Base-by-base conservation (phyloP, 495 filamentous ascomycete species). In the Penicillium argentinense region DNA sequence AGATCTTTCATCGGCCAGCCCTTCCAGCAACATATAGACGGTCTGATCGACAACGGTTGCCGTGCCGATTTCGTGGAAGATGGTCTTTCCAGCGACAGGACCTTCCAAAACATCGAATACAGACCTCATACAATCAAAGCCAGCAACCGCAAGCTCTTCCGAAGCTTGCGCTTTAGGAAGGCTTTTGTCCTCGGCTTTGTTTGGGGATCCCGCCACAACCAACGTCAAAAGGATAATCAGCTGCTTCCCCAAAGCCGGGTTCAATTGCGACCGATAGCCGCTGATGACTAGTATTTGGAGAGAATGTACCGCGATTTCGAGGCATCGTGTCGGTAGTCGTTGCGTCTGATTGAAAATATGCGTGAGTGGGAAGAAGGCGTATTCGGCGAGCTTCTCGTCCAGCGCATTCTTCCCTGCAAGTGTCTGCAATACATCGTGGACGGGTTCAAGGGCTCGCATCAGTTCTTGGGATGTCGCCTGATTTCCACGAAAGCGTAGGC, bases 331-430 rank as follows among this genome's bases (percentile, higher is more conserved):
- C 5, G 95, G 80, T 24, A 91, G 75, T 22, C 75, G 74, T 50
- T 90, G 81, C 39, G 84, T 84, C 39, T 82, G 77, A 44, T 87
- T 84, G 53, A 99, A 85, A 38, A 97, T 82, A 49, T 95, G 86
- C 2, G 88, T 89, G 0, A 99, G 69, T 0, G 93, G 93, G 54
- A 96, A 93, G 75, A 97, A 97, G 53, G 86, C 80, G 71, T 96
- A 99, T 63, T 97, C 89, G 6, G 91, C 93, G 19, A 97, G 70
- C 63, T 89, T 90, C 41, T 81, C 75, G 60, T 96, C 89, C 9
- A 97, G 71, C 1, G 75, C 69, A 25, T 77, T 70, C 37, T 71
- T 68, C 34, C 49, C 59, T 27, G 73, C 69, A 54, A 86, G 72
- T 25, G 69, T 61, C 4, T 74, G 64, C 18, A 95, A 67, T 14